Percentiles rank a stretch among this genome's conserved stretches.
Conservation (phyloP, 2,329 filamentous ascomycete species). For the Phoma sp. region DNA sequence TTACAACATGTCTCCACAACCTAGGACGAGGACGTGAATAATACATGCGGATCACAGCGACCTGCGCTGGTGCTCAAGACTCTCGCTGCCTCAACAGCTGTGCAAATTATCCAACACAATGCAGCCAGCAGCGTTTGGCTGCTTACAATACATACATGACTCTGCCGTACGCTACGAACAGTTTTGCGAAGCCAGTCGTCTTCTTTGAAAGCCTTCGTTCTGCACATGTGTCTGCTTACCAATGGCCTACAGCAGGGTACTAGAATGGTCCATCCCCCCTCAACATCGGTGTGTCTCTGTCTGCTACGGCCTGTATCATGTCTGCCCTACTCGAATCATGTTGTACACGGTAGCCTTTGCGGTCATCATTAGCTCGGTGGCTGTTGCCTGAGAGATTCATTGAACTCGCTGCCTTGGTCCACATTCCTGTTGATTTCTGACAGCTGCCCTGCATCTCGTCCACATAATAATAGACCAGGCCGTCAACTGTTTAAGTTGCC, state of each 20-base stretch:
- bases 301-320: slow-evolving; percentile 7
- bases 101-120: slow-evolving; percentile 20
- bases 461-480: not conserved
- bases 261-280: slow-evolving; percentile 12
- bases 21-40: not conserved
- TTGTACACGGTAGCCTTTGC: not conserved
- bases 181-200: slow-evolving; percentile 12
- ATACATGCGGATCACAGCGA: not conserved
- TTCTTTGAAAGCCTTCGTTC: not conserved
- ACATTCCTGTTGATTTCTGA: slow-evolving; percentile 13
- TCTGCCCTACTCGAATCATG: not conserved
- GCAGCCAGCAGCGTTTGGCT: slow-evolving; percentile 17
- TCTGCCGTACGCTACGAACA: slow-evolving; percentile 17
- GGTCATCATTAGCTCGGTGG: not conserved
- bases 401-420: slow-evolving; percentile 11
- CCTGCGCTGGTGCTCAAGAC: not conserved
- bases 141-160: slow-evolving; percentile 27
- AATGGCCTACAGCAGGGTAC: slow-evolving; percentile 6
- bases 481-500: not conserved
- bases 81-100: slow-evolving; percentile 9
- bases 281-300: slow-evolving; percentile 14
- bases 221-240: slow-evolving; percentile 10
- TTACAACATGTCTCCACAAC: not conserved
- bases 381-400: not conserved
- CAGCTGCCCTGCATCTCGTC: slow-evolving; percentile 2